Conservation (phyloP, 371 early-diverging fungal genomes). For the Parasitella parasitica region DNA sequence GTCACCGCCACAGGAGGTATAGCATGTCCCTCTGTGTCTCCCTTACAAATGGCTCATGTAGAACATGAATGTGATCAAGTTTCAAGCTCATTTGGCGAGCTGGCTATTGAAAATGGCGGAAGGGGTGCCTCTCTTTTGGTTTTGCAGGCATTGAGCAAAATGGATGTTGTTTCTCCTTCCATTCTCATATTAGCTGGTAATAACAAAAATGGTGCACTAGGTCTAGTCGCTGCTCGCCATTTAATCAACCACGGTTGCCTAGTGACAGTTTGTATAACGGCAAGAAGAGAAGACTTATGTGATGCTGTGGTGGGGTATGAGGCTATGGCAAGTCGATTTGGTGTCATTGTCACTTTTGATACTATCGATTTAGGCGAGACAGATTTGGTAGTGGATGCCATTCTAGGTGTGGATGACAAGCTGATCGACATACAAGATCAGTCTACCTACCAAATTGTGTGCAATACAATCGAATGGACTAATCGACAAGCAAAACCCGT, state of each 20-base stretch:
- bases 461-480: slow-evolving; percentile 69
- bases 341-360: slow-evolving; percentile 28
- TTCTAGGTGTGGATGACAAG: slow-evolving; percentile 64
- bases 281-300: slow-evolving; percentile 34
- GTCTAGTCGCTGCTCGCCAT: slow-evolving; percentile 70
- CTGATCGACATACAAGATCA: slow-evolving; percentile 54
- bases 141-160: slow-evolving; percentile 61
- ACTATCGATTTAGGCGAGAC: neutral
- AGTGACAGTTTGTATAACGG: slow-evolving; percentile 64
- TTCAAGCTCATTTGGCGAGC: neutral
- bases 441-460: slow-evolving; percentile 47
- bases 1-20: slow-evolving; percentile 18
- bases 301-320: slow-evolving; percentile 43
- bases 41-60: slow-evolving; percentile 66
- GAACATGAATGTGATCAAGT: slow-evolving; percentile 54
- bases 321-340: slow-evolving; percentile 40
- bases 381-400: slow-evolving; percentile 77
- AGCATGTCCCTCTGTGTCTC: slow-evolving; percentile 53
- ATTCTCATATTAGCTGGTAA: slow-evolving; percentile 74
- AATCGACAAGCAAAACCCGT: slow-evolving; percentile 65
- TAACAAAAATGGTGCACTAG: slow-evolving; percentile 72
- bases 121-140: slow-evolving; percentile 70
- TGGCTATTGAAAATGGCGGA: slow-evolving; percentile 70
- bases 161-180: slow-evolving; percentile 63
- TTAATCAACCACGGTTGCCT: slow-evolving; percentile 72